Conservation (phyloP, 2,329 filamentous ascomycete species). For the Arachnomyces sp. region DNA sequence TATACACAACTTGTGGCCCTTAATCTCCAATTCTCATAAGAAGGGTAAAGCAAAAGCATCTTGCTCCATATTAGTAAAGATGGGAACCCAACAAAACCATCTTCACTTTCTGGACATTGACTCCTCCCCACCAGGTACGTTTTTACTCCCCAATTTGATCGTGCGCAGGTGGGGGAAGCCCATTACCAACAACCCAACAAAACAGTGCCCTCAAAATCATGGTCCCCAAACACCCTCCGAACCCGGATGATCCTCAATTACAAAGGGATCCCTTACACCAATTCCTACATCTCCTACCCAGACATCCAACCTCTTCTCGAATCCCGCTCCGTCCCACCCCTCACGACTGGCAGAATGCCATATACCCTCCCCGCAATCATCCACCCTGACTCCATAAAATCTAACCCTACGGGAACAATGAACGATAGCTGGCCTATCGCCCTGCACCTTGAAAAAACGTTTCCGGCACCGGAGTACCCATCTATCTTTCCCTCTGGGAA, state of each 20-base stretch:
- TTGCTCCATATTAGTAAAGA: too few relatives aligned
- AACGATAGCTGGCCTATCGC: constrained; percentile 31
- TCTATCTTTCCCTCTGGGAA: constrained; percentile 25
- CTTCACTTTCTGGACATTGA: constrained; percentile 13
- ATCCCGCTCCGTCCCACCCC: constrained; percentile 10
- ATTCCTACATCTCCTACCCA: constrained; percentile 33
- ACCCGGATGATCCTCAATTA: constrained; percentile 37
- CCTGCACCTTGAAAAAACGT: constrained; percentile 31
- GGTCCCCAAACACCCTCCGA: constrained; percentile 32
- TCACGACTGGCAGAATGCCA: constrained; percentile 5
- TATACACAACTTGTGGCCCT: too few relatives aligned
- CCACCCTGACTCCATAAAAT: constrained; percentile 22
- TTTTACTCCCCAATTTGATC: neutral
- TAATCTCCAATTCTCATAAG: too few relatives aligned
- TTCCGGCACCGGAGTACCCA: constrained; percentile 27
- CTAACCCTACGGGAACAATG: constrained; percentile 1
- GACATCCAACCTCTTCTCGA: constrained; percentile 33
- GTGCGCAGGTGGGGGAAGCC: too few relatives aligned
- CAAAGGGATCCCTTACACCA: constrained; percentile 33
- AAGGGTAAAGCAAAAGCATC: too few relatives aligned
- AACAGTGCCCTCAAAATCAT: constrained; percentile 8
- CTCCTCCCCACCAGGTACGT: constrained; percentile 6
- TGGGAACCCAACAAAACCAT: too few relatives aligned
- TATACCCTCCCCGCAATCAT: constrained; percentile 36
- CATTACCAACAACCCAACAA: neutral